Base-by-base conservation (phyloP, 106 monocot genomes). In the Cymbidium sinense region DNA sequence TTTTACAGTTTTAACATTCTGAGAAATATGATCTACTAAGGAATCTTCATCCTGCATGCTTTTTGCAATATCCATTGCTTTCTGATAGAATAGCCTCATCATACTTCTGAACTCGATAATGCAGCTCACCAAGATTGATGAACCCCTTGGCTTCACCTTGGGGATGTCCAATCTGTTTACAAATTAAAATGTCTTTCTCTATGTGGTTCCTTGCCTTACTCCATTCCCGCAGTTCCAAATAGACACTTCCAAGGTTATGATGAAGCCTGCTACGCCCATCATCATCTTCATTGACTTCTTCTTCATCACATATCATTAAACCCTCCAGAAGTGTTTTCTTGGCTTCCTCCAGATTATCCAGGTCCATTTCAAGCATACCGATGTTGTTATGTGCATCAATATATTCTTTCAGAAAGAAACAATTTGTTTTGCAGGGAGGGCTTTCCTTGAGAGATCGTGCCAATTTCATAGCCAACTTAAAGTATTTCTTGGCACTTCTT, bases 331-430 rank as follows among this genome's bases (percentile, higher is more conserved):
- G 92, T 74, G 84, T 79, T 75, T 89, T 90, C 82, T 91, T 80
- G 29, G 98, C 94, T 69, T 94, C 94, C 76, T 99, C 90, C n/a
- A 83, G 76, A 76, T 94, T 99, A 79, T 99, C 92, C 41, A 99
- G 88, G 71, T 99, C 98, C 81, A 92, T 81, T 78, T 94, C 92
- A 77, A 94, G 94, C 92, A 94, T 88, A 23, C 98, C 98, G 19
- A 99, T 83, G 76, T 99, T 99, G 73, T 99, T 99, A 76, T 94
- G 87, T 17, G 98, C 92, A 80, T 94, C 94, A 70, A 94, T 90
- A 64, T 86, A 85, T 76, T 99, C 98, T 70, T 92, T 92, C 17
- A 99, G 81, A 75, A 87, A 94, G 58, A 73, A 70, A 47, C 84
- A 84, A 72, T 76, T 82, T 79, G 75, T 87, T 58, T 55, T 44